Evolutionary conservation across 768 basidiomycete genomes (phyloP).

Genomic region (Kwoniella sp.): DNA sequence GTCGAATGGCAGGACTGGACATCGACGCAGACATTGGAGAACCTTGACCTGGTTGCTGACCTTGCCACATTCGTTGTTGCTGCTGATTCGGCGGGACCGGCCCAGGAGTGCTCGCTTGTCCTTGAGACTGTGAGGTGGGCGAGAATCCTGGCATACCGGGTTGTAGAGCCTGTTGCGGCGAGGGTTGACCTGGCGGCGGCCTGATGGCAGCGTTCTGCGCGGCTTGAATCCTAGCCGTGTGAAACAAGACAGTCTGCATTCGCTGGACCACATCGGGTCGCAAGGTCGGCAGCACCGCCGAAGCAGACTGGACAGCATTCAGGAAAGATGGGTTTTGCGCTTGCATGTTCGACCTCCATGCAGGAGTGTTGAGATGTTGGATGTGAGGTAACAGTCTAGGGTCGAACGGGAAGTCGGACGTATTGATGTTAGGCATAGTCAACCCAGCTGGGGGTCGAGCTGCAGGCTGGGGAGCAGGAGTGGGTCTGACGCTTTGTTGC

Average conservation of each 20-base stretch:
- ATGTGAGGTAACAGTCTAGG: conserved; percentile 37
- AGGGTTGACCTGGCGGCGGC: conserved; percentile 3
- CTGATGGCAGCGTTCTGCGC: conserved; percentile 10
- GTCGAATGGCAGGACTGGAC: conserved; percentile 24
- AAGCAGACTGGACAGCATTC: conserved; percentile 26
- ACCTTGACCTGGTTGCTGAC: conserved; percentile 17
- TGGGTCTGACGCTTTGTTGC: conserved; percentile 10
- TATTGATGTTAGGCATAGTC: conserved; percentile 33
- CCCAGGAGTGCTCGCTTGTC: background rate
- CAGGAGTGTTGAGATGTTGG: conserved; percentile 25
- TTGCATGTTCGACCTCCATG: conserved; percentile 32
- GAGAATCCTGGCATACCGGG: conserved; percentile 4
- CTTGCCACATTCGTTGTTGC: conserved; percentile 18
- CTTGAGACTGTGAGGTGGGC: conserved; percentile 4
- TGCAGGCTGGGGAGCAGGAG: background rate
- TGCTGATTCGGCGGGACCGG: conserved; percentile 7
- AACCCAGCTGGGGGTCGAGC: conserved; percentile 19
- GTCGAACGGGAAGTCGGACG: conserved; percentile 53
- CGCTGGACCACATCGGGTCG: conserved; percentile 33
- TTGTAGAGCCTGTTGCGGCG: conserved; percentile 6
- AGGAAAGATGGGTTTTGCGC: conserved; percentile 36
- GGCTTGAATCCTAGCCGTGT: conserved; percentile 19
- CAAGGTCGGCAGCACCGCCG: conserved; percentile 27
- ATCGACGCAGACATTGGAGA: conserved; percentile 12
- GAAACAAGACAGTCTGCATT: conserved; percentile 38